Evolutionary conservation across 163 green algal genomes (phyloP).

Genomic region (Prototheca cutis): DNA sequence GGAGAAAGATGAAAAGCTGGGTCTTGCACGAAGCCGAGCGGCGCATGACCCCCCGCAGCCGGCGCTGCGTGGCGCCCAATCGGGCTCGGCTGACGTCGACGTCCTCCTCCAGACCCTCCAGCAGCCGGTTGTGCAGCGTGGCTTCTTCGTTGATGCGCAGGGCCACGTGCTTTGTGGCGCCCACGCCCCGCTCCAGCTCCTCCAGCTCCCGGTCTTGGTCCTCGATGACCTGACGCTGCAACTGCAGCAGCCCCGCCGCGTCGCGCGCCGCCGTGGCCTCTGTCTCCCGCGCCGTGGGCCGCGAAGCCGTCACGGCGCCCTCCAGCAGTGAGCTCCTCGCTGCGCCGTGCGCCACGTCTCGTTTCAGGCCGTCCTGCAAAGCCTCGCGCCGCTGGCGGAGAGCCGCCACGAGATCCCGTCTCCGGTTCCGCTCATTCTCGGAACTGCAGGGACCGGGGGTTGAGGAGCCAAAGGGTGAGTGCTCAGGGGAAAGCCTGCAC

Average conservation of each 20-base stretch:
- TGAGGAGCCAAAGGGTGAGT: too few species aligned
- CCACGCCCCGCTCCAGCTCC: conserved; percentile 62
- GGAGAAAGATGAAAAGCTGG: conserved; percentile 44
- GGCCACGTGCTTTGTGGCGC: conserved; percentile 59
- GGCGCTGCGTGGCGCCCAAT: conserved; percentile 27
- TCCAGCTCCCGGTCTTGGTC: conserved; percentile 71
- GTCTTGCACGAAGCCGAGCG: conserved; percentile 34
- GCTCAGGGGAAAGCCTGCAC: too few species aligned
- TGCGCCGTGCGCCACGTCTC: conserved; percentile 16
- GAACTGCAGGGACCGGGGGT: too few species aligned
- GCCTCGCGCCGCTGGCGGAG: conserved; percentile 56
- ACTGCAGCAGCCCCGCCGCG: conserved; percentile 50
- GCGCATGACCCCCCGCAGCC: conserved; percentile 31
- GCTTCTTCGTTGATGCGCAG: conserved; percentile 72
- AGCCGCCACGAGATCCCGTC: conserved; percentile 58
- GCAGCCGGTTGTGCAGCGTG: conserved; percentile 64
- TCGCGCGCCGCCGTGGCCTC: conserved; percentile 65
- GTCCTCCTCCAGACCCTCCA: conserved; percentile 72
- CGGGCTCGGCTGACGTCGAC: conserved; percentile 54
- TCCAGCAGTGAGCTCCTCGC: conserved; percentile 36
- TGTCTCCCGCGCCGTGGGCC: conserved; percentile 47
- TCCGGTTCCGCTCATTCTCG: conserved; percentile 71
- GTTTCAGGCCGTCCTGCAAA: conserved; percentile 62
- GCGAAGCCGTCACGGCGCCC: not conserved
- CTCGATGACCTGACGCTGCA: conserved; percentile 70